Base-by-base conservation (phyloP, 306 rosid genomes). In the Fragaria iinumae region DNA sequence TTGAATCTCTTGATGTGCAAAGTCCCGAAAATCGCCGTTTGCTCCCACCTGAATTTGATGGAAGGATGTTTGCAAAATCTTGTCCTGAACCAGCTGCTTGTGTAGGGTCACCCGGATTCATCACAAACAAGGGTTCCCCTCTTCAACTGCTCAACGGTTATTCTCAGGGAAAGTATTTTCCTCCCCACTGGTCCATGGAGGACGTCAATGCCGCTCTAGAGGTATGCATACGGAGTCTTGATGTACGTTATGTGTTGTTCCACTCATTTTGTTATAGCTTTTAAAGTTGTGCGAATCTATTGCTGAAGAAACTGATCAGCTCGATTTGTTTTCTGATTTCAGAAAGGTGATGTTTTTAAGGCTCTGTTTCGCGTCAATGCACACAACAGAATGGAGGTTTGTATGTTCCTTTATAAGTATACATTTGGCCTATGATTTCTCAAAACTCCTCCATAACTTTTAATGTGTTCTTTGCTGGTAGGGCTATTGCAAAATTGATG, bases 401-500 rank as follows among this genome's bases (percentile, higher is more conserved):
- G 83, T 71, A 14, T 57, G 70, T 43, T 76, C 73, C 47, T 66
- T 2, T 43, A 4, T 11, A 16, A 43, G 17, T 57, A 8, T 16
- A 25, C 20, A 25, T n/a, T 27, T 48, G 68, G 56, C 49, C 66
- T 23, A 44, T 27, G 34, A 60, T 43, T 71, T 56, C 45, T 55
- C 29, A 45, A 21, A 70, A 45, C n/a, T 29, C 68, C 52, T 78
- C 34, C 25, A 49, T 82, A 73, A 67, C 67, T 73, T 65, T 25
- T 49, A 60, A 21, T 4, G 16, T 47, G 48, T 80, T 50, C 49
- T 75, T 23, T 69, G 52, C 44, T 53, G 39, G 82, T 57, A 94
- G 98, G 98, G 96, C 36, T 95, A 92, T 78, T 95, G 98, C 85
- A 87, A 62, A 83, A 84, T 95, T 81, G 97, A 95, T 63, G 97